Percentiles rank a stretch among this genome's conserved stretches.
Evolutionary conservation across 2,329 filamentous ascomycete genomes (phyloP).

Genomic region (Lachnum nothofagi): DNA sequence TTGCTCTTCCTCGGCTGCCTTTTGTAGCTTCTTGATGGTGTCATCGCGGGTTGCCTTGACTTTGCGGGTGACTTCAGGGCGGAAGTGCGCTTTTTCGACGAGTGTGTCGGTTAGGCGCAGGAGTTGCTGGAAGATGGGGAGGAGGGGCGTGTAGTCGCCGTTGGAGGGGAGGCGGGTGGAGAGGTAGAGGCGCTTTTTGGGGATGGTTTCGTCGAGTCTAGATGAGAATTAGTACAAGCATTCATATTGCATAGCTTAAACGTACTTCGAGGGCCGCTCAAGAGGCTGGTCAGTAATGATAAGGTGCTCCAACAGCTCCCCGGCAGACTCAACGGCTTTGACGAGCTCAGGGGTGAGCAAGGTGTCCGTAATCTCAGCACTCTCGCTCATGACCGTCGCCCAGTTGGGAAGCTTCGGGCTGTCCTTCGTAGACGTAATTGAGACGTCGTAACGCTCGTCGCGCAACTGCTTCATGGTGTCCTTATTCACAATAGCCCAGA

Average conservation of each 20-base stretch:
- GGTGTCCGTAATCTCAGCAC: conserved; percentile 83
- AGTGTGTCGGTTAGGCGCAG: conserved; percentile 80
- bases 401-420: conserved; percentile 82
- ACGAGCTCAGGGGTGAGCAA: conserved; percentile 84
- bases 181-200: conserved; percentile 82
- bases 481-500: conserved; percentile 95
- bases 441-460: conserved; percentile 90
- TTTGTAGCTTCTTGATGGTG: conserved; percentile 72
- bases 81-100: conserved; percentile 73
- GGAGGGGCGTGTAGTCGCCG: conserved; percentile 57
- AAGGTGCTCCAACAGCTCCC: conserved; percentile 77
- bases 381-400: conserved; percentile 95
- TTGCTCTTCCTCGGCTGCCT: conserved; percentile 72
- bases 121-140: conserved; percentile 76
- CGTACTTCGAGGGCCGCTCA: conserved; percentile 80
- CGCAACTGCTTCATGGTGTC: conserved; percentile 83
- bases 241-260: conserved; percentile 14
- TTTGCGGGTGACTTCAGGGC: conserved; percentile 82
- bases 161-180: conserved; percentile 64
- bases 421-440: conserved; percentile 89
- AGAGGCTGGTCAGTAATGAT: conserved; percentile 85
- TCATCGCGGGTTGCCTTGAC: conserved; percentile 75
- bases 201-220: conserved; percentile 75
- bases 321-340: conserved; percentile 71
- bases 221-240: conserved; percentile 6